phyloP scores from a whole-genome alignment of 495 filamentous ascomycete genomes.

The Hapsidospora chrysogenum region DNA sequence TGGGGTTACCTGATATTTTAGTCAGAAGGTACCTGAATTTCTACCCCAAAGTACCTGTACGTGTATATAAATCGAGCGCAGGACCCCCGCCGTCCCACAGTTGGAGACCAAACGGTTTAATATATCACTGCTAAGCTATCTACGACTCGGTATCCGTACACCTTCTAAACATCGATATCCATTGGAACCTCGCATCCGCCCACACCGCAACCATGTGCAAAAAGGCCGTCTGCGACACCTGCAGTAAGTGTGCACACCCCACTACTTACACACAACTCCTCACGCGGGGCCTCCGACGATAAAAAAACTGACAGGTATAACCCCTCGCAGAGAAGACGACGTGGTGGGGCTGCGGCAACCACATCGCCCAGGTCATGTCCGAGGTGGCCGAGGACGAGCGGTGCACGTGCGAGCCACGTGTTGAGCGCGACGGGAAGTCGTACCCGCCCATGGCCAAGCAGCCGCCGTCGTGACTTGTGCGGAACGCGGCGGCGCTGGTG shows the following conservation, averaged over 20 bases:
- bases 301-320: no score
- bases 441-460: conserved; percentile 36
- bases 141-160: no score
- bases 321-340: conserved; percentile 40
- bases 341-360: conserved; percentile 57
- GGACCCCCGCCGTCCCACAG: no score
- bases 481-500: not conserved
- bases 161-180: no score
- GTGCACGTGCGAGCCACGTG: conserved; percentile 47
- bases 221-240: conserved; percentile 12
- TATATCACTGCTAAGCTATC: no score
- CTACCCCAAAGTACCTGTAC: no score
- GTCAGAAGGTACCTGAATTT: no score
- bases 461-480: conserved; percentile 2
- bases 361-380: conserved; percentile 53
- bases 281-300: no score
- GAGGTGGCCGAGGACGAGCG: conserved; percentile 36
- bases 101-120: no score
- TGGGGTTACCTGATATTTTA: no score
- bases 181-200: not conserved
- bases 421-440: conserved; percentile 39
- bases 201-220: conserved; percentile 11
- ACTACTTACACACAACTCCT: not conserved
- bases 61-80: no score
- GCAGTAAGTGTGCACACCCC: conserved; percentile 8